These are phyloP conservation scores for Francoa sonchifolia DNA, from an alignment of 441 rosid genomes.

Conservation along the genomic window DNA sequence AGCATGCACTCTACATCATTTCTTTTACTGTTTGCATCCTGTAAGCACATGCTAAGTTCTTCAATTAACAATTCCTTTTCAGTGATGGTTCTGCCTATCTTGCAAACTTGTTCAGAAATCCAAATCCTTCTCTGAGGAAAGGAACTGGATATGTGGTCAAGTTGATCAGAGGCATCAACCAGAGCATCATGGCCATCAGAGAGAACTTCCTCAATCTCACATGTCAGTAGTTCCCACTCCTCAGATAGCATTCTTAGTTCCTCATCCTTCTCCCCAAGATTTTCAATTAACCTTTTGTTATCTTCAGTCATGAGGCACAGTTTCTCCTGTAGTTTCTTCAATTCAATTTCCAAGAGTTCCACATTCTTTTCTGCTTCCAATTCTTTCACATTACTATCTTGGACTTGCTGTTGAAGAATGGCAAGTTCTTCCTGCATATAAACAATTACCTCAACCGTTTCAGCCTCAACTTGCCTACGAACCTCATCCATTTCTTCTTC, in stretches of 20 bases:
- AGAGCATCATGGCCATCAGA: conserved; percentile 61
- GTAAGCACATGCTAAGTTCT: conserved; percentile 72
- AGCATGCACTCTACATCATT: conserved; percentile 75
- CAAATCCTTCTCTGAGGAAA: conserved; percentile 74
- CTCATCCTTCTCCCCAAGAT: conserved; percentile 48
- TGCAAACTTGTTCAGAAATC: conserved; percentile 83
- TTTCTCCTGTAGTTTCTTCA: conserved; percentile 48
- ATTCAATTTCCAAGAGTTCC: conserved; percentile 35
- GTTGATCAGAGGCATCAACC: conserved; percentile 60
- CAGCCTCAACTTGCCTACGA: conserved; percentile 84
- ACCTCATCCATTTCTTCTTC: conserved; percentile 76
- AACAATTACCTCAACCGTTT: conserved; percentile 87
- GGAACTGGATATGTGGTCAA: conserved; percentile 52
- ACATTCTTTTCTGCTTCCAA: conserved; percentile 31
- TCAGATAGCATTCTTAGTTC: conserved; percentile 44
- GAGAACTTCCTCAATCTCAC: conserved; percentile 73
- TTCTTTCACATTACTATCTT: conserved; percentile 62
- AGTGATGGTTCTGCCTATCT: conserved; percentile 45
- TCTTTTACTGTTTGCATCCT: conserved; percentile 66
- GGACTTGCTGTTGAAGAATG: conserved; percentile 70
- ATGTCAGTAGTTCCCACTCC: conserved; percentile 68
- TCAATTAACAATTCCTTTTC: conserved; percentile 72
- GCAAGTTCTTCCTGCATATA: conserved; percentile 91
- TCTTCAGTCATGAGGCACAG: conserved; percentile 35
- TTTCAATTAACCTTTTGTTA: conserved; percentile 39